phyloP scores from a whole-genome alignment of 257 asterid genomes.

The Gardenia jasminoides region DNA sequence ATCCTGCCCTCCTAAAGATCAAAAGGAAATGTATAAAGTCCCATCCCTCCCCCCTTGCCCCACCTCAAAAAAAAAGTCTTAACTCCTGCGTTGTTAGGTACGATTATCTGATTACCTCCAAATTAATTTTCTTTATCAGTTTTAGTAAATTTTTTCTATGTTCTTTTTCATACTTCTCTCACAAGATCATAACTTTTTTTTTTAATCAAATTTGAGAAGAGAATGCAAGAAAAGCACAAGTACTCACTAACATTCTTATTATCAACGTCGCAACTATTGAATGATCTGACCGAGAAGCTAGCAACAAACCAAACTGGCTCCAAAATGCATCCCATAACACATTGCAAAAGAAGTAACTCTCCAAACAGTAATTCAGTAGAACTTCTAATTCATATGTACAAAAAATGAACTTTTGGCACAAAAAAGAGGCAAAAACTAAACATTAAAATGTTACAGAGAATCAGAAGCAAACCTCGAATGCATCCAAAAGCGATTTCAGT shows the following conservation, averaged over 20 bases:
- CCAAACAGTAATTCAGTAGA: too few species aligned
- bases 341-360: not conserved
- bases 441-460: not conserved
- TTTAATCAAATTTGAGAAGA: not conserved
- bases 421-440: not conserved
- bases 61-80: too few species aligned
- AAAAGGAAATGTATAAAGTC: too few species aligned
- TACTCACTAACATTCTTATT: not conserved
- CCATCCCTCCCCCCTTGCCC: too few species aligned
- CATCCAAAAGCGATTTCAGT: constrained; percentile 37
- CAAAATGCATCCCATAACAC: not conserved
- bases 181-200: not conserved
- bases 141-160: not conserved
- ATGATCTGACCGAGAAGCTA: not conserved
- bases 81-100: too few species aligned
- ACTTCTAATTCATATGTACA: not conserved
- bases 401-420: not conserved
- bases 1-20: too few species aligned
- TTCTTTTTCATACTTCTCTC: not conserved
- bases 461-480: constrained; percentile 36
- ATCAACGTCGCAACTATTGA: not conserved
- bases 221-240: not conserved
- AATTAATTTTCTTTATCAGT: not conserved
- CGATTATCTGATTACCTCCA: too few species aligned
- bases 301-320: not conserved